These are phyloP conservation scores for Phyllosticta ampelicida DNA, from an alignment of 2,329 filamentous ascomycete genomes.

Conservation along the genomic window DNA sequence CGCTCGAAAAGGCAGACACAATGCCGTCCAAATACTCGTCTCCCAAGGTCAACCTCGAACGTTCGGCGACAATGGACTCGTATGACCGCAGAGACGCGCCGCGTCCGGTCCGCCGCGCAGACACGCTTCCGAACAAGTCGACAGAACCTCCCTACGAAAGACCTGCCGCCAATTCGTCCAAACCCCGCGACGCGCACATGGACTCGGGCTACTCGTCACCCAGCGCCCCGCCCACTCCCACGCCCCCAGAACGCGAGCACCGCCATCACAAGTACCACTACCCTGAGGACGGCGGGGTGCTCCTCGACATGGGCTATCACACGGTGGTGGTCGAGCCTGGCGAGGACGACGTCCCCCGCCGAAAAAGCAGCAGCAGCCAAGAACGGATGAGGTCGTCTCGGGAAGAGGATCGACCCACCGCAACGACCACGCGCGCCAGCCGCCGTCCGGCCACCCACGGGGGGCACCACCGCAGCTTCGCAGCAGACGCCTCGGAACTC, in stretches of 20 bases:
- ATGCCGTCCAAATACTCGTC: conserved; percentile 21
- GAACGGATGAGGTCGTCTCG: background rate
- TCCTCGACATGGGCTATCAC: conserved; percentile 17
- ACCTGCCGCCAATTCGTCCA: conserved; percentile 17
- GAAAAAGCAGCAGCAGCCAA: background rate
- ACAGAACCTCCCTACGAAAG: conserved; percentile 18
- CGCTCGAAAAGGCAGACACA: conserved; percentile 29
- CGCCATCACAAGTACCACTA: conserved; percentile 22
- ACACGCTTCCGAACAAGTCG: conserved; percentile 24
- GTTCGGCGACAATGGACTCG: conserved; percentile 21
- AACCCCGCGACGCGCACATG: conserved; percentile 17
- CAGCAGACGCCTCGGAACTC: background rate
- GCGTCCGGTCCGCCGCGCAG: conserved; percentile 30
- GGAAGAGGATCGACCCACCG: background rate
- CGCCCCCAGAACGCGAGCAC: conserved; percentile 14
- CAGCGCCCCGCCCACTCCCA: conserved; percentile 19
- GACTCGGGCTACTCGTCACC: conserved; percentile 16
- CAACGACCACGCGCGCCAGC: background rate
- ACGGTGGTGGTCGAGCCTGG: conserved; percentile 24
- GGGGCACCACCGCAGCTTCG: background rate
- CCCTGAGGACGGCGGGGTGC: conserved; percentile 14
- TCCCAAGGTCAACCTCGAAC: conserved; percentile 17
- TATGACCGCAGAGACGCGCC: conserved; percentile 22
- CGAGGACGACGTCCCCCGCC: background rate
- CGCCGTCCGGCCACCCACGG: background rate